Evolutionary conservation across 202 grass and related monocot genomes (phyloP), one percentile per base, ranked within the genome.

Genomic region (Hordeum pubiflorum): DNA sequence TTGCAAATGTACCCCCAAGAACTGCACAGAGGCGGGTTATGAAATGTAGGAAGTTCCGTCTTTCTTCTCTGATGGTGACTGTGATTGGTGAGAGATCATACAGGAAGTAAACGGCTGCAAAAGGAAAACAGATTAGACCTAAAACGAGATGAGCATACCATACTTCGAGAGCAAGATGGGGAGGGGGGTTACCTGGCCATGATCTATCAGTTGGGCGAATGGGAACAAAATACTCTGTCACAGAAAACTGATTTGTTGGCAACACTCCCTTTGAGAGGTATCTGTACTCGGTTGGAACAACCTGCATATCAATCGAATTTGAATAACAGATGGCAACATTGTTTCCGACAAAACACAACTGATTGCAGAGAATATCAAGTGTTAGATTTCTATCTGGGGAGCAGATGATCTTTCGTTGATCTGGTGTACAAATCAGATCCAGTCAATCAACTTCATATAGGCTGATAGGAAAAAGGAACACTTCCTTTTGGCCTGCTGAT

Each of bases 71-170:
- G 59, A 99, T 99, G 71, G 92, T 93, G 64, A 99, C 96, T 24
- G 89, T 99, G 73, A 99, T 99, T 76, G 96, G 96, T 34, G 96
- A 99, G 24, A 99, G 88, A 88, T 99, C 96, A 77, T 99, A 99
- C 65, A 99, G 67, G 76, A 99, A 99, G 82, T 89, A 99, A 33
- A 99, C 96, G 66, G 92, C 96, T 99, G 85, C 75, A 85, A 7
- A 77, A 84, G 11, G 38, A 83, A 84, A 88, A 58, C 2, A 75
- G 11, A n/a, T 91, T 68, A 89, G 69, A 23, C 86, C 34, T 68
- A 29, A 39, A 79, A 66, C 54, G 5, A 70, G 62, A 77, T 29
- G 44, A 82, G 71, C 3, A 84, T 10, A 22, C 4, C 78, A 68
- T 17, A 71, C 21, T 67, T 40, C 2, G 29, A 26, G 44, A 34